phyloP scores from a whole-genome alignment of 2,329 filamentous ascomycete species.

The Parafenestella ontariensis region DNA sequence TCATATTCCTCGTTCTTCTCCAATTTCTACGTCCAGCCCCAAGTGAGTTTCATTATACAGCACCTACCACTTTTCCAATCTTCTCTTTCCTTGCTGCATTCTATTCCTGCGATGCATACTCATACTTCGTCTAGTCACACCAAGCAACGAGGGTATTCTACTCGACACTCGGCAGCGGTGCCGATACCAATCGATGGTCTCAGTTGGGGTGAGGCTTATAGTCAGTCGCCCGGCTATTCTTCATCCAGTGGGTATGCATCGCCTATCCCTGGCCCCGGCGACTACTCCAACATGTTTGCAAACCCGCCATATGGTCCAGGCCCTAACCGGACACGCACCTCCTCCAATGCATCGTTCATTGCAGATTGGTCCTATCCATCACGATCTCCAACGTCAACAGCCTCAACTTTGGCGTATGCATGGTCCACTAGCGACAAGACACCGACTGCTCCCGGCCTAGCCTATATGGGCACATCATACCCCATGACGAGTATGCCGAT shows the following conservation, averaged over 20 bases:
- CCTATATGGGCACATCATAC: conserved; percentile 35
- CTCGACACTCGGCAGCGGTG: conserved; percentile 20
- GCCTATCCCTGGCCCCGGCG: conserved; percentile 32
- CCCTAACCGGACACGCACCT: conserved; percentile 42
- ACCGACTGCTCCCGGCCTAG: conserved; percentile 27
- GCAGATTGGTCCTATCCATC: conserved; percentile 43
- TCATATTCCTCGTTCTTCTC: conserved; percentile 42
- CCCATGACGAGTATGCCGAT: conserved; percentile 33
- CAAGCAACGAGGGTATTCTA: conserved; percentile 24
- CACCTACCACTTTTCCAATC: conserved; percentile 13
- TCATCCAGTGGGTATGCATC: conserved; percentile 46
- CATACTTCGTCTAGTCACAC: conserved; percentile 18
- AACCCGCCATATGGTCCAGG: conserved; percentile 34
- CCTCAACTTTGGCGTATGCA: conserved; percentile 42
- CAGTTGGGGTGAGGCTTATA: conserved; percentile 38
- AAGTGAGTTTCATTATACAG: conserved; percentile 48
- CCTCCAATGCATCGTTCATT: conserved; percentile 47
- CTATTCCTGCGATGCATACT: background rate
- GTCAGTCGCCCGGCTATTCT: conserved; percentile 40
- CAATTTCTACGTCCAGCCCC: conserved; percentile 29
- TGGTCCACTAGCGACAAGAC: conserved; percentile 42
- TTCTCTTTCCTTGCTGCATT: background rate
- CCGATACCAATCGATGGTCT: conserved; percentile 28
- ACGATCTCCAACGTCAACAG: conserved; percentile 44
- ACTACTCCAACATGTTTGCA: conserved; percentile 40